Base-by-base conservation (phyloP, 257 asterid species). In the Prunella vulgaris region DNA sequence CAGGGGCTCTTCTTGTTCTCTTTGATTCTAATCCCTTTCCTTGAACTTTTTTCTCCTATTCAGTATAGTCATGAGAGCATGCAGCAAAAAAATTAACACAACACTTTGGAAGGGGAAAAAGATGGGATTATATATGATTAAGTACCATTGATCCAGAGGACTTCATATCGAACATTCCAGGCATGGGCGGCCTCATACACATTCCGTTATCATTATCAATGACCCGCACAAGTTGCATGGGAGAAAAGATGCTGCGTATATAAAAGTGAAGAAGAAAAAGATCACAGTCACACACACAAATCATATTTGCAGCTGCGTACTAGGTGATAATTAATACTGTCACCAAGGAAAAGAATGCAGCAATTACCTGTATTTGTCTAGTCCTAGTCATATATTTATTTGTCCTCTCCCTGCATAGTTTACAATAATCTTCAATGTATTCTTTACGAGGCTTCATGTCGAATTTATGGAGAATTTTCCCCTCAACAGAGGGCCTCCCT, bases 151-250 rank as follows among this genome's bases (percentile, higher is more conserved):
- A 21, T 58, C 76, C 84, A 56, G 84, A 78, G 44, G 89, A 42
- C 81, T 86, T 92, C 18, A 84, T 9, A 64, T 77, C 81, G 59
- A 85, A 17, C 76, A 76, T 65, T 66, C 95, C 94, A 3, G 88
- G 90, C 96, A 89, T 87, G 35, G 97, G 88, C 82, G 97, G 88
- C 82, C 95, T 88, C 90, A 88, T 80, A 37, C 82, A 91, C 74
- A 81, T 77, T 64, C 88, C 95, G 48, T 78, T 84, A 69, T 84
- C 96, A 66, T 86, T 84, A n/a, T 87, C 88, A 54, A 90, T 85
- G 72, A 89, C 76, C 97, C 88, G 83, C 68, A 63, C 18, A 57
- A 57, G 61, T 40, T 42, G 56, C 20, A 21, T 6, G 46, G 49
- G 40, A 38, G 20, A 74, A 42, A 79, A 38, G 46, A 63, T 35